Evolutionary conservation across 169 alveolate species (phyloP).

Genomic region (Fabrea salina): DNA sequence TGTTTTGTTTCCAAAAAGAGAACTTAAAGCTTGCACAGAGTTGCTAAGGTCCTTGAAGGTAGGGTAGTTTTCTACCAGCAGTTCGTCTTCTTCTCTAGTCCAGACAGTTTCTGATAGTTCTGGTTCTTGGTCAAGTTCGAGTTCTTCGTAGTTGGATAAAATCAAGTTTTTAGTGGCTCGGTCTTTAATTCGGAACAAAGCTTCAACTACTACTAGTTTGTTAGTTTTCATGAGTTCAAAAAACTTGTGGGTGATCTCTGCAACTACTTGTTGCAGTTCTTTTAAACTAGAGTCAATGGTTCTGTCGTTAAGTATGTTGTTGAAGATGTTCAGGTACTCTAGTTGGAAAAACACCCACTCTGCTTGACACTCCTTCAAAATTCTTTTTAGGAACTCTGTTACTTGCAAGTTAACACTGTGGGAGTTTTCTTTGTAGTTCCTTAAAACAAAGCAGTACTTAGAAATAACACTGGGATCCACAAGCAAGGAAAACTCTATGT

Average conservation of each 20-base stretch:
- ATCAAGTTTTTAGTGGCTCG: neutral
- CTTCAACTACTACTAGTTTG: neutral
- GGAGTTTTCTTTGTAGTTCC: constrained; percentile 32
- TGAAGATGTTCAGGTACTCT: constrained; percentile 46
- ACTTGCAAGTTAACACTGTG: constrained; percentile 27
- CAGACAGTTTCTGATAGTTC: constrained; percentile 27
- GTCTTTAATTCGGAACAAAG: constrained; percentile 7
- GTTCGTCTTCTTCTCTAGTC: constrained; percentile 49
- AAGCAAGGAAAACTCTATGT: constrained; percentile 49
- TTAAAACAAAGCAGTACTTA: constrained; percentile 39
- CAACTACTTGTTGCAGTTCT: neutral
- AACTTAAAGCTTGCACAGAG: neutral
- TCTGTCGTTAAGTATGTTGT: constrained; percentile 32
- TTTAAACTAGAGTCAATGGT: neutral
- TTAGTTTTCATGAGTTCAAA: neutral
- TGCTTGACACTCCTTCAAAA: constrained; percentile 47
- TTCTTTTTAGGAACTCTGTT: constrained; percentile 41
- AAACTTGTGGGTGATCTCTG: neutral
- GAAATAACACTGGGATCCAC: constrained; percentile 45
- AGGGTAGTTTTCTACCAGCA: constrained; percentile 36
- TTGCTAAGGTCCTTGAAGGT: constrained; percentile 32
- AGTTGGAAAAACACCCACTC: constrained; percentile 68
- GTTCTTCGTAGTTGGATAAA: neutral
- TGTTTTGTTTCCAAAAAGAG: constrained; percentile 29
- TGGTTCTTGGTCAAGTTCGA: neutral